phyloP scores from a whole-genome alignment of 2,329 filamentous ascomycete genomes.

The Epichloe sp. region DNA sequence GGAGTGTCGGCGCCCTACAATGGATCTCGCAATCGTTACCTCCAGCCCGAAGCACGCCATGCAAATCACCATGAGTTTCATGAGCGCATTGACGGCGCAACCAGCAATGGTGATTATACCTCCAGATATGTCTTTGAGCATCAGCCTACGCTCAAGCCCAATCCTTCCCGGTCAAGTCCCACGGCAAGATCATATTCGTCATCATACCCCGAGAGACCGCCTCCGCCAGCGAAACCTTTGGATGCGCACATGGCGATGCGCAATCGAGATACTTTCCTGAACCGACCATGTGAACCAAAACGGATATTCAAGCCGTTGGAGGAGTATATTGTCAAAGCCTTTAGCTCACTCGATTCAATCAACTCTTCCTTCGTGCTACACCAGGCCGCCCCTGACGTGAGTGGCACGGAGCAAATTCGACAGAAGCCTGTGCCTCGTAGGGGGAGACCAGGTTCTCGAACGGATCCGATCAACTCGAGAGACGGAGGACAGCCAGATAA shows the following conservation, averaged over 20 bases:
- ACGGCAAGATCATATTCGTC: conserved; percentile 29
- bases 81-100: not conserved
- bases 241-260: conserved; percentile 9
- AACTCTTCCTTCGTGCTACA: conserved; percentile 59
- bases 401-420: conserved; percentile 14
- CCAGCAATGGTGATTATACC: not conserved
- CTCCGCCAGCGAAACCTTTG: conserved; percentile 9
- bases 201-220: conserved; percentile 28
- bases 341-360: conserved; percentile 57
- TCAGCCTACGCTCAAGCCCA: conserved; percentile 23
- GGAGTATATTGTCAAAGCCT: conserved; percentile 59
- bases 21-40: not conserved
- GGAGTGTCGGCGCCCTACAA: not conserved
- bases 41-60: not conserved
- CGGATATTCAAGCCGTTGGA: conserved; percentile 64
- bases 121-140: conserved; percentile 23
- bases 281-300: conserved; percentile 27
- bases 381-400: conserved; percentile 20
- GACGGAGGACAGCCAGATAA: conserved; percentile 10
- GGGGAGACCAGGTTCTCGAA: conserved; percentile 3
- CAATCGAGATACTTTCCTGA: conserved; percentile 4
- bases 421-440: conserved; percentile 13
- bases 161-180: conserved; percentile 13
- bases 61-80: not conserved
- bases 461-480: conserved; percentile 1